Evolutionary conservation across 768 basidiomycete genomes (phyloP), one percentile per base, ranked within the genome.

Genomic region (Serpula lacrymans): DNA sequence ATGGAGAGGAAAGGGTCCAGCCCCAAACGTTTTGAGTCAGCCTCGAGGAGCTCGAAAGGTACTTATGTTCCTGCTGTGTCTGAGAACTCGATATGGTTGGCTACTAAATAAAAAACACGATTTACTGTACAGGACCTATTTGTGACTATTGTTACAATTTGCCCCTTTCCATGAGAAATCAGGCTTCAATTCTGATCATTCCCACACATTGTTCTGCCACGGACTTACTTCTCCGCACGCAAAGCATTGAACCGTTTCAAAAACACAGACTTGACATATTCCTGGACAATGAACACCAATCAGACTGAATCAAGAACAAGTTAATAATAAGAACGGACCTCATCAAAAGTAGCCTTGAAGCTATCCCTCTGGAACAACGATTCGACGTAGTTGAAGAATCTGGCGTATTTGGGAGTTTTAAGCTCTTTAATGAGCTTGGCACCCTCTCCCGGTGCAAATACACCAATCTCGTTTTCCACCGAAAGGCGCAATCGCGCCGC

Each of bases 341-440:
- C 59, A 42, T 78, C 60, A 41, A 77, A 83, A 0, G 79, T 84
- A 17, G 64, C 58, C 48, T 70, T 69, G 54, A 74, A 72, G 50
- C 78, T 83, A 14, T 71, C 66, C 51, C 82, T 69, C 3, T 57
- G 67, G 50, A 70, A 68, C 24, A 83, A 42, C 21, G 69, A 74
- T 5, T 57, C 51, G 17, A 60, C 62, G 45, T 84, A 85, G 46
- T 70, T 60, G 29, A 60, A 59, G 42, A 78, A 68, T 35, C 74
- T 67, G n/a, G 60, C 69, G 42, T 72, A 82, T 49, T 74, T 75
- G 4, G 68, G 54, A 9, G 6, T 33, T 4, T 39, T 50, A 34
- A 83, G 55, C 4, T 52, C 61, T 22, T 72, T 63, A 34, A 70
- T 61, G 3, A 71, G 56, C 48, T 64, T 70, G 32, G 51, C 58